Evolutionary conservation across 768 basidiomycete species (phyloP).

Genomic region (Boletus rubropictus): DNA sequence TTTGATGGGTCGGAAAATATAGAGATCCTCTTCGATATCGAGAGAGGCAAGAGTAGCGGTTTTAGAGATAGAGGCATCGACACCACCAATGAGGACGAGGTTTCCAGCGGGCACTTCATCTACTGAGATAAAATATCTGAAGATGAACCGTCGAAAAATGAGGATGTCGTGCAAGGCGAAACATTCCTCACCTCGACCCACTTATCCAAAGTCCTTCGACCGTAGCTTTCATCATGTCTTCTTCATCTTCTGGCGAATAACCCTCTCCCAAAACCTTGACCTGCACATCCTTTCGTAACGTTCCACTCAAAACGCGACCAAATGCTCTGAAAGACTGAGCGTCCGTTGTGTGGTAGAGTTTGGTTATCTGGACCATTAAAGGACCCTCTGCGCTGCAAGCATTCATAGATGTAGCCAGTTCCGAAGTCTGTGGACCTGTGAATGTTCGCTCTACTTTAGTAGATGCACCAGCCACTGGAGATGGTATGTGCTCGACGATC

Average conservation of each 20-base stretch:
- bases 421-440: constrained; percentile 80
- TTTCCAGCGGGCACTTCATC: constrained; percentile 90
- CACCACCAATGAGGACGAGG: constrained; percentile 85
- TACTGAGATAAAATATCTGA: constrained; percentile 84
- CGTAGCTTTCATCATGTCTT: constrained; percentile 85
- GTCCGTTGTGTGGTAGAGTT: constrained; percentile 94
- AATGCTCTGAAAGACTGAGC: constrained; percentile 96
- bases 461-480: constrained; percentile 55
- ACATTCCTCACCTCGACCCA: constrained; percentile 67
- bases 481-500: constrained; percentile 85
- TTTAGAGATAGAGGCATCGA: constrained; percentile 92
- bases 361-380: constrained; percentile 87
- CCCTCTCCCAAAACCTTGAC: constrained; percentile 98
- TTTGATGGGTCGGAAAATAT: constrained; percentile 94
- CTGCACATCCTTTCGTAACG: constrained; percentile 72
- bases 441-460: constrained; percentile 80
- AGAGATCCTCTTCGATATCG: constrained; percentile 76
- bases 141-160: constrained; percentile 1
- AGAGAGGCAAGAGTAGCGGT: constrained; percentile 80
- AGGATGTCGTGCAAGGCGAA: neutral
- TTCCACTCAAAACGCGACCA: constrained; percentile 91
- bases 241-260: constrained; percentile 98
- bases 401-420: constrained; percentile 74
- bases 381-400: constrained; percentile 80
- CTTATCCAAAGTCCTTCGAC: constrained; percentile 89